Base-by-base conservation (phyloP, 2,329 filamentous ascomycete genomes). In the Elsinoe necatrix region DNA sequence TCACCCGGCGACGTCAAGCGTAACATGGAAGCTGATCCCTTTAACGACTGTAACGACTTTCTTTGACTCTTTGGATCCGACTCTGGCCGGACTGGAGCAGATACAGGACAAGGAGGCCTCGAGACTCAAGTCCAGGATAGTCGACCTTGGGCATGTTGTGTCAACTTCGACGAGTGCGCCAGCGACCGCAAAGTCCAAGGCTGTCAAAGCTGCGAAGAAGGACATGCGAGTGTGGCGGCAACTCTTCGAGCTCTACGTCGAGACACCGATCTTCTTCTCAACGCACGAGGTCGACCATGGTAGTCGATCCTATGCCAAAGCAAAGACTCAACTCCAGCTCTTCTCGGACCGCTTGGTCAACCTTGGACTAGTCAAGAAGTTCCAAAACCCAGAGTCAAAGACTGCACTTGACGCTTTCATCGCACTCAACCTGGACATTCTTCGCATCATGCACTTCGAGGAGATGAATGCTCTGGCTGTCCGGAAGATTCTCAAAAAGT, bases 401-500 rank as follows among this genome's bases (percentile, higher is more conserved):
- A 66, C 74, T 7, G 85, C 88, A 1, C 80, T 90, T 51, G 73
- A 79, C 55, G 78, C 78, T 21, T 95, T 95, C 64, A 71, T 92
- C 59, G 73, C 78, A 48, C 77, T 95, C 63, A 95, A 95, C 66
- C 75, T 81, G 21, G 79, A 81, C 54, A 77, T 95, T n/a, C 76
- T 95, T n/a, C 84, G 84, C 60, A 86, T 86, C 54, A 77, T 95
- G 61, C 84, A 85, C 58, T 95, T 95, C 63, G 87, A 91, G 65
- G 89, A 93, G 66, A 83, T 95, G 61, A 95, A 95, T 65, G 81
- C 82, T 61, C 80, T 80, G 27, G 89, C 89, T 0, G 82, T 93
- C 64, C 75, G 75, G 31, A 95, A 95, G 69, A 95, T 95, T 54
- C 72, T 95, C 55, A 95, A 95, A 69, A 95, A 90, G 83, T 95